Base-by-base conservation (phyloP, 2,329 filamentous ascomycete genomes). In the Hypoxylon sp. region DNA sequence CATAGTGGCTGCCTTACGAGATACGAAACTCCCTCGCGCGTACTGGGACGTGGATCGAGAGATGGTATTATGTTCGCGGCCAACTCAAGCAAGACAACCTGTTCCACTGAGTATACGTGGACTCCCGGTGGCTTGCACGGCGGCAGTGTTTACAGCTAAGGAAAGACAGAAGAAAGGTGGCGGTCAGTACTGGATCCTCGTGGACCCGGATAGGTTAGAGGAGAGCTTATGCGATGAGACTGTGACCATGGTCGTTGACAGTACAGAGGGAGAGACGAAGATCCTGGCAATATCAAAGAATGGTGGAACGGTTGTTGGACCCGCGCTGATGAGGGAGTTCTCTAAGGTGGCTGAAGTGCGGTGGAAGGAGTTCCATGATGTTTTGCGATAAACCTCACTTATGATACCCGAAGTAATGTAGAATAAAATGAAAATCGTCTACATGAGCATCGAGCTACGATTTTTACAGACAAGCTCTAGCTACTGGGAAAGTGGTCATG, bases 131-230 rank as follows among this genome's bases (percentile, higher is more conserved):
- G 86, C 94, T 10, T 90, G 89, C 73, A 95, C 91, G 0, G 94
- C 93, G 70, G 89, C 87, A 6, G 89, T 98, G 9, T 97, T 97
- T 76, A 89, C 87, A 50, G 90, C 90, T 52, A 86, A 83, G 79
- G 87, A 86, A 76, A 83, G 83, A 28, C 80, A 82, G 63, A 79
- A 77, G 70, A 80, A 78, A 51, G 75, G 77, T 2, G 79, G 80
- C 72, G 84, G 80, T 70, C 85, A 83, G 75, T 85, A 84, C 76
- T 97, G 94, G 93, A 83, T 98, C 2, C 80, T 99, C 63, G 88
- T 92, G 5, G 96, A 99, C 81, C 93, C 93, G 2, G 96, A 99
- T 81, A 88, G 89, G 21, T 91, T 97, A 73, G 96, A 99, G 82
- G 96, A 98, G 82, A 88, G 87, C 7, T 81, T 97, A 46, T 97